phyloP scores from a whole-genome alignment of 768 basidiomycete genomes.

The Boletus reticuloceps region DNA sequence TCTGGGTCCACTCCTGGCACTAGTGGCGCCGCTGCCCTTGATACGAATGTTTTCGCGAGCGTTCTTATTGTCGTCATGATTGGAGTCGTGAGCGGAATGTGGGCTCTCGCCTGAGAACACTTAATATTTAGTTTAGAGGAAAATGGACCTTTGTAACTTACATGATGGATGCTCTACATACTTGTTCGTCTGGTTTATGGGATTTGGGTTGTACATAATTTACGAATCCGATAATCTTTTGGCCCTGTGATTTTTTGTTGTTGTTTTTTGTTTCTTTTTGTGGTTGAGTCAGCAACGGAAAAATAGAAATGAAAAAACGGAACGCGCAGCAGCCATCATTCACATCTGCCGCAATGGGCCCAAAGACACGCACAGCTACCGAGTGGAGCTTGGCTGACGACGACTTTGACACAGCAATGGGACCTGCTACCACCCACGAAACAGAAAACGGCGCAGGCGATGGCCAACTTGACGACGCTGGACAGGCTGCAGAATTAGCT shows the following conservation, averaged over 20 bases:
- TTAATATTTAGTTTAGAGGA: too few species aligned
- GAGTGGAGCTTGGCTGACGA: slow-evolving; percentile 50
- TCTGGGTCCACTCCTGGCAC: slow-evolving; percentile 23
- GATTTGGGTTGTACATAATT: too few species aligned
- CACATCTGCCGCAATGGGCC: slow-evolving; percentile 19
- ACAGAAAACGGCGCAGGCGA: slow-evolving; percentile 47
- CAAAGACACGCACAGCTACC: slow-evolving; percentile 15
- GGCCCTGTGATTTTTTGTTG: too few species aligned
- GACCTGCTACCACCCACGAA: slow-evolving; percentile 45
- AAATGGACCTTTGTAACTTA: too few species aligned
- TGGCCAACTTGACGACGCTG: slow-evolving; percentile 28
- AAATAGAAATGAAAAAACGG: neutral
- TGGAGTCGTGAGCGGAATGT: slow-evolving; percentile 41
- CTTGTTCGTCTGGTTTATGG: too few species aligned
- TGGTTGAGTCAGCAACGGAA: neutral
- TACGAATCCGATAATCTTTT: too few species aligned
- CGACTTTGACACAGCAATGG: slow-evolving; percentile 44
- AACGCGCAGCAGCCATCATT: neutral
- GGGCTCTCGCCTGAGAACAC: slow-evolving; percentile 35
- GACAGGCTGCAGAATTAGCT: slow-evolving; percentile 15
- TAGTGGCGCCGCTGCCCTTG: slow-evolving; percentile 22
- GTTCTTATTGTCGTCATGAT: slow-evolving; percentile 35
- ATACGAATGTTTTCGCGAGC: slow-evolving; percentile 38
- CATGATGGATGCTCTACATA: too few species aligned
- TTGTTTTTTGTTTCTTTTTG: neutral